phyloP scores from a whole-genome alignment of 2,329 filamentous ascomycete genomes.

The Periconia macrospinosa region DNA sequence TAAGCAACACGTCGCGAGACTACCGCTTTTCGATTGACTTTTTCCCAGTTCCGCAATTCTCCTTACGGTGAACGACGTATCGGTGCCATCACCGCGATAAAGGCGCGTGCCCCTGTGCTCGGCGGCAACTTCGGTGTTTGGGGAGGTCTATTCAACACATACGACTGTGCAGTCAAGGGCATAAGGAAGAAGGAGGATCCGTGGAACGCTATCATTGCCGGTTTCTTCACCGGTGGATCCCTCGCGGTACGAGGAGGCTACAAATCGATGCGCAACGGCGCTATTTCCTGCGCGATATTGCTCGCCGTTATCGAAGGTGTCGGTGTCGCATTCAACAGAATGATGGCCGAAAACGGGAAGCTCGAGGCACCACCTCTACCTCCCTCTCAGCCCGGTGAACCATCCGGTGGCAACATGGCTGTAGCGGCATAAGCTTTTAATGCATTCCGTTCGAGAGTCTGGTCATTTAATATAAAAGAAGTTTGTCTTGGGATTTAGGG shows the following conservation, averaged over 20 bases:
- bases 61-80: conserved; percentile 89
- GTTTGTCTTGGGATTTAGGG: conserved; percentile 15
- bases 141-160: conserved; percentile 94
- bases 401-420: conserved; percentile 19
- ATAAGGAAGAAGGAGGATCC: conserved; percentile 92
- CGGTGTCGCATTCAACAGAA: conserved; percentile 90
- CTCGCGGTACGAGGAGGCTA: conserved; percentile 89
- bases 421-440: conserved; percentile 24
- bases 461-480: conserved; percentile 22
- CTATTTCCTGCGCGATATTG: conserved; percentile 92
- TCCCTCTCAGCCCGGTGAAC: conserved; percentile 30
- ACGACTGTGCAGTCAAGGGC: conserved; percentile 96
- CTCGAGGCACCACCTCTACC: conserved; percentile 63
- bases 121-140: conserved; percentile 98
- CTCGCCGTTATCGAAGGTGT: conserved; percentile 97
- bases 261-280: conserved; percentile 90
- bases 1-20: conserved; percentile 48
- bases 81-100: conserved; percentile 92
- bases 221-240: conserved; percentile 87
- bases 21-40: conserved; percentile 11
- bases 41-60: conserved; percentile 38
- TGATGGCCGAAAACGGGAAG: conserved; percentile 88
- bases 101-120: conserved; percentile 92
- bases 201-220: conserved; percentile 96
- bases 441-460: conserved; percentile 15